Percentiles rank a stretch among this genome's conserved stretches.
Evolutionary conservation across 2,329 filamentous ascomycete species (phyloP).

Genomic region (Monosporascus sp.): DNA sequence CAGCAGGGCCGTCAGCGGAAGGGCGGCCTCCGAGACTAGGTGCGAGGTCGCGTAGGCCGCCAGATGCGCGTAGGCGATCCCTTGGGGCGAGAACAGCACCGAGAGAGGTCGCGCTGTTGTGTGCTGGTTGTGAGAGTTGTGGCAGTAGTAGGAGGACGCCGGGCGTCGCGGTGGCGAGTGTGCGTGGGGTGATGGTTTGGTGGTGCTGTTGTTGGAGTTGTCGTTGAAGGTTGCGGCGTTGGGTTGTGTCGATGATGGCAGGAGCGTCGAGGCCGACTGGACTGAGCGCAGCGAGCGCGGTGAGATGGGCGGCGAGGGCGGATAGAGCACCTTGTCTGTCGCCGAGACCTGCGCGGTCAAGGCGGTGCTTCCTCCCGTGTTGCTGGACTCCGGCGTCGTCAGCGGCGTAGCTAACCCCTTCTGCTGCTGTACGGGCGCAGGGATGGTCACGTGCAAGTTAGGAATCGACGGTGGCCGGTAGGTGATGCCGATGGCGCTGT

Average conservation of each 20-base stretch:
- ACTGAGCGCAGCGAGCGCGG: conserved; percentile 30
- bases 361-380: conserved; percentile 3
- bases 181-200: conserved; percentile 9
- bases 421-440: background rate
- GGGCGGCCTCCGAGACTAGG: conserved; percentile 48
- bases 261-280: conserved; percentile 30
- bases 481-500: conserved; percentile 66
- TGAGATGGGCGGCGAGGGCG: conserved; percentile 32
- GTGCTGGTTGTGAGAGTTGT: no score
- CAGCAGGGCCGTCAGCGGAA: conserved; percentile 59
- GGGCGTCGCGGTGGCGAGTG: conserved; percentile 8
- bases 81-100: conserved; percentile 61
- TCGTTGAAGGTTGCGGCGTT: conserved; percentile 4
- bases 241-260: conserved; percentile 18
- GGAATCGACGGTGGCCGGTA: conserved; percentile 52
- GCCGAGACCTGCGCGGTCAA: conserved; percentile 7
- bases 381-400: conserved; percentile 22
- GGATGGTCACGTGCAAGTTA: conserved; percentile 5
- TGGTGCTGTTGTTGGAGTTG: conserved; percentile 4
- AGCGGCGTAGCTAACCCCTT: conserved; percentile 24
- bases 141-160: conserved; percentile 9
- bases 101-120: conserved; percentile 41
- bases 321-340: conserved; percentile 18
- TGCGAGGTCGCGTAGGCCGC: conserved; percentile 51
- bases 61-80: conserved; percentile 49